Evolutionary conservation across 1,284 basidiomycete genomes (phyloP), one percentile per base, ranked within the genome.

Genomic region (Acaromyces ingoldii): DNA sequence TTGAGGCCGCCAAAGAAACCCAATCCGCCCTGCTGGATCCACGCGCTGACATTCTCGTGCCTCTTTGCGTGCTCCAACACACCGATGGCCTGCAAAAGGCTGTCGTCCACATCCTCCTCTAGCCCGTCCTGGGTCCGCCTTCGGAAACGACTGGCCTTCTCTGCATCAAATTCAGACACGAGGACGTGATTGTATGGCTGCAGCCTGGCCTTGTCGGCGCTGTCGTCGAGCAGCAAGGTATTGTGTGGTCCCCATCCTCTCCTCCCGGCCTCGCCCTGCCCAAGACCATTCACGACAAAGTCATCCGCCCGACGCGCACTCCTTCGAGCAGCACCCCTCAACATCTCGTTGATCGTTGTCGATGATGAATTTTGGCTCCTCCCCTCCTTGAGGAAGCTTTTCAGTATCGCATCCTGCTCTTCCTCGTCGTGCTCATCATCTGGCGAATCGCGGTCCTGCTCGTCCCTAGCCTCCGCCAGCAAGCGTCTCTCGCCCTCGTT

Each of bases 151-250:
- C 31, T n/a, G 10, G 53, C 51, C 6, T 30, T 22, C n/a, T 4
- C 19, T 10, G 19, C 26, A 33, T 53, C 67, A 42, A 67, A 74
- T 28, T 71, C 70, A 2, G 64, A 64, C 5, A 74, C 60, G 22
- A 63, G 26, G 22, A 74, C 31, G 26, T 72, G 68, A 41, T 72
- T 74, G 40, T 45, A 86, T 0, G 88, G 89, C 67, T 91, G 89
- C 26, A 87, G 77, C 17, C 78, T 79, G 0, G 87, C 88, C 72
- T 91, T 91, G 38, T 79, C 78, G 6, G 82, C 81, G 2, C 87
- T 88, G 70, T 91, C 89, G 67, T 91, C 89, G 13, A 91, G 79
- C 15, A 91, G 80, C 17, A 91, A 75, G 0, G 89, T 90, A 1
- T 86, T 85, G 0, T 84, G 82, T 17, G 19, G 48, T 19, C 25